Evolutionary conservation across 2,329 filamentous ascomycete species (phyloP).

Genomic region (Didymella exigua): DNA sequence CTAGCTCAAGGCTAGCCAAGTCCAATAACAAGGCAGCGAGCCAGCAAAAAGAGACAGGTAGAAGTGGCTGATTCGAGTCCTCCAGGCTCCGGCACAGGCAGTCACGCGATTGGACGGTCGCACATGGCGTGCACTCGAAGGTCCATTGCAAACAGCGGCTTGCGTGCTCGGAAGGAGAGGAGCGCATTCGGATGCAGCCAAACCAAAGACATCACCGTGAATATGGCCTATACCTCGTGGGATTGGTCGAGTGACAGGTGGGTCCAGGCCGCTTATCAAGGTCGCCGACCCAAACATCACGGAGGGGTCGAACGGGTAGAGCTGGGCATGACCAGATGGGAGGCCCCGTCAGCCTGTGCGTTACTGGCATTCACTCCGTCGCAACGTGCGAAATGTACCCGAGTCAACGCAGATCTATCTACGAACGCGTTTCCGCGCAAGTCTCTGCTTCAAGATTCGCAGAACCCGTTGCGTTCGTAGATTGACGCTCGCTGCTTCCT

Average conservation of each 20-base stretch:
- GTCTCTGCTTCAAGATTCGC: background rate
- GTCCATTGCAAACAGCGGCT: constrained; percentile 28
- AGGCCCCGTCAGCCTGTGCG: constrained; percentile 7
- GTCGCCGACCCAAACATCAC: constrained; percentile 10
- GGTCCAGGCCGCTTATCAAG: constrained; percentile 16
- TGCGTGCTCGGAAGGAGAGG: constrained; percentile 26
- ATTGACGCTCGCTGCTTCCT: background rate
- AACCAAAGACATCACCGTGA: constrained; percentile 12
- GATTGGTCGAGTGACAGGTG: constrained; percentile 13
- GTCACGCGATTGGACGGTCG: constrained; percentile 26
- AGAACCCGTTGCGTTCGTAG: background rate
- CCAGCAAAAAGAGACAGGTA: constrained; percentile 27
- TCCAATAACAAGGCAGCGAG: constrained; percentile 32
- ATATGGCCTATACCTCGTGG: constrained; percentile 6
- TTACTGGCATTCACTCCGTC: constrained; percentile 8
- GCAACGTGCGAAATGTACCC: constrained; percentile 6
- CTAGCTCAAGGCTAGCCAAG: constrained; percentile 25
- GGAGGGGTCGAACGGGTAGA: constrained; percentile 12
- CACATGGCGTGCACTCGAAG: constrained; percentile 14
- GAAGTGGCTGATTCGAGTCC: constrained; percentile 35
- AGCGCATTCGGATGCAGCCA: constrained; percentile 24
- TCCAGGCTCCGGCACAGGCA: constrained; percentile 28
- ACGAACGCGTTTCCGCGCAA: background rate
- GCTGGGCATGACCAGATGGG: constrained; percentile 5
- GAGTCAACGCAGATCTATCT: constrained; percentile 7